These are phyloP conservation scores for Alternaria longipes DNA, from an alignment of 2,329 filamentous ascomycete species.

Conservation along the genomic window DNA sequence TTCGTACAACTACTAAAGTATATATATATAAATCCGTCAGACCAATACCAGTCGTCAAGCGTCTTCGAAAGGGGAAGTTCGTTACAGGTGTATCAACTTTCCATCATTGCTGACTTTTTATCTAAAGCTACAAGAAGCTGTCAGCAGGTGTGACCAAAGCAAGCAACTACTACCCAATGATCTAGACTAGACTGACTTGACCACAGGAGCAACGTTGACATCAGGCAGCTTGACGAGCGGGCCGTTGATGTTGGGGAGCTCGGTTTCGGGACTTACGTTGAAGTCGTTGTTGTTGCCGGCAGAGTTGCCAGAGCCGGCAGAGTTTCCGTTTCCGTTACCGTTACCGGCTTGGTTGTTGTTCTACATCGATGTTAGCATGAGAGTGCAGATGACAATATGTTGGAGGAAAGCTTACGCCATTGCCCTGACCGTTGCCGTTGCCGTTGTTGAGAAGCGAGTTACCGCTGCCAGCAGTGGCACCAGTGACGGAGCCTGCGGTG, in stretches of 20 bases:
- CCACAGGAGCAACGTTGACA: slow-evolving; percentile 10
- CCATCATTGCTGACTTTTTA: neutral
- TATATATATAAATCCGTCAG: neutral
- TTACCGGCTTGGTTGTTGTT: slow-evolving; percentile 5
- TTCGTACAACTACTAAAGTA: slow-evolving; percentile 3
- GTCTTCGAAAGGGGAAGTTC: neutral
- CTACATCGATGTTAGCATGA: neutral
- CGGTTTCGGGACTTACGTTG: slow-evolving; percentile 22
- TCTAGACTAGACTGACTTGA: slow-evolving; percentile 18
- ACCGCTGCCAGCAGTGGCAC: slow-evolving; percentile 10
- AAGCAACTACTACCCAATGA: neutral
- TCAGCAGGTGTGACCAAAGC: neutral
- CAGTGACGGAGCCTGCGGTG: slow-evolving; percentile 21
- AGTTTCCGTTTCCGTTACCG: slow-evolving; percentile 22
- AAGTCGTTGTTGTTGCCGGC: slow-evolving; percentile 22
- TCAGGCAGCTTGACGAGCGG: slow-evolving; percentile 10
- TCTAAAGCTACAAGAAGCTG: neutral
- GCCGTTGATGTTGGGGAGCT: neutral
- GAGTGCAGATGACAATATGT: neutral
- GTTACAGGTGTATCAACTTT: neutral
- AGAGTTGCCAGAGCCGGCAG: slow-evolving; percentile 14
- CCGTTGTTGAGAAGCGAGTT: slow-evolving; percentile 14
- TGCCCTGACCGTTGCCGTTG: slow-evolving; percentile 18
- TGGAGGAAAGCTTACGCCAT: slow-evolving; percentile 6
- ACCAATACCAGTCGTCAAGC: neutral